phyloP scores from a whole-genome alignment of 139 green algal species.

The Chlamydomonas applanata region DNA sequence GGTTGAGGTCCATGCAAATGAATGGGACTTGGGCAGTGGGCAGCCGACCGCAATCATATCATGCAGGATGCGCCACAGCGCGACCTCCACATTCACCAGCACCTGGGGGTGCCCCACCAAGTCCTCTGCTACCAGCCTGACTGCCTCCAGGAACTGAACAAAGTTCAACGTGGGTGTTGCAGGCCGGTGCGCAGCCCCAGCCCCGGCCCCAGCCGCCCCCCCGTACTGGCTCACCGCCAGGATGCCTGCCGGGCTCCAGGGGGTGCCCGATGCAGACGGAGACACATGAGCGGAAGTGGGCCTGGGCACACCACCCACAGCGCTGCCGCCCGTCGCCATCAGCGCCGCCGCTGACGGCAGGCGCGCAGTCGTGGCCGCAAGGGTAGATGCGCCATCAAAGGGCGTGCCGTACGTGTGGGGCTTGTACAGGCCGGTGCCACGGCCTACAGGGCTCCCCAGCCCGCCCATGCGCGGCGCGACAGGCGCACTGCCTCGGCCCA shows the following conservation, averaged over 20 bases:
- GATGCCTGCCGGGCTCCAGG: no score
- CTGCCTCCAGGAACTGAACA: conserved; percentile 35
- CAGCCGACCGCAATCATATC: no score
- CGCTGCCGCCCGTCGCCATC: background rate
- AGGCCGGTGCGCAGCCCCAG: conserved; percentile 13
- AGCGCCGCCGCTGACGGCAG: no score
- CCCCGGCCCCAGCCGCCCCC: no score
- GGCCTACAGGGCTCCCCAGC: background rate
- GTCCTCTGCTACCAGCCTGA: conserved; percentile 37
- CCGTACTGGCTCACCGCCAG: no score
- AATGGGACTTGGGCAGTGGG: no score
- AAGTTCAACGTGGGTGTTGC: conserved; percentile 31
- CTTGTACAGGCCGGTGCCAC: background rate
- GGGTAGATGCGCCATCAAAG: conserved; percentile 4
- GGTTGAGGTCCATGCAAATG: no score
- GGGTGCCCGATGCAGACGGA: no score
- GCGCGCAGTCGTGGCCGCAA: no score
- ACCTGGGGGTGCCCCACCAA: conserved; percentile 14
- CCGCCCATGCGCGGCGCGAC: background rate
- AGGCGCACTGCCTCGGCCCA: background rate
- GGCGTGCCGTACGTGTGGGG: conserved; percentile 3
- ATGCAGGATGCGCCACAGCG: no score
- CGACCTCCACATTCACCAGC: no score
- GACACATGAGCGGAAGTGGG: no score
- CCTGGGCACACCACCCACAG: background rate